phyloP scores from a whole-genome alignment of 108 stramenopile genomes.

The Ochromonas danica region DNA sequence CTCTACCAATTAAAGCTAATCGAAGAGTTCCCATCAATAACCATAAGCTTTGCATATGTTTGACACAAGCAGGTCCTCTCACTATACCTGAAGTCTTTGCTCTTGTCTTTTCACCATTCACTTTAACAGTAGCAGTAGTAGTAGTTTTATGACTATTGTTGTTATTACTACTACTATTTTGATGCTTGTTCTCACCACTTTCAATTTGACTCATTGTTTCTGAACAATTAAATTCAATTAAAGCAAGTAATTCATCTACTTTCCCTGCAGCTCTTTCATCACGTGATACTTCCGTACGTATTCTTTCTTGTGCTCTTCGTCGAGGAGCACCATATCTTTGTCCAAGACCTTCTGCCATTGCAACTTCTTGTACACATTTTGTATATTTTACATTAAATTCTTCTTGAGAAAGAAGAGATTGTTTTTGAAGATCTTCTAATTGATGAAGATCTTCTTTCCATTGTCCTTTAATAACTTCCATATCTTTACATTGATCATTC shows the following conservation, averaged over 20 bases:
- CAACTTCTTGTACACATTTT: slow-evolving; percentile 50
- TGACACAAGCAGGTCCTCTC: too few species aligned
- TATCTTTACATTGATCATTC: slow-evolving; percentile 40
- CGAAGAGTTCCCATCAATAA: background rate
- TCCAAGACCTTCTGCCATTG: slow-evolving; percentile 58
- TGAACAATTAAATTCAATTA: slow-evolving; percentile 34
- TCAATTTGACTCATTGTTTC: background rate
- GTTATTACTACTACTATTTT: background rate
- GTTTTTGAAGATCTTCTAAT: background rate
- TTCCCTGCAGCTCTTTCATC: slow-evolving; percentile 48
- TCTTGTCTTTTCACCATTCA: background rate
- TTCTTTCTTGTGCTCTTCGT: slow-evolving; percentile 57
- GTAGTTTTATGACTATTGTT: background rate
- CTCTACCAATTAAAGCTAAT: background rate
- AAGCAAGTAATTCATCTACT: slow-evolving; percentile 47
- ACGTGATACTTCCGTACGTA: slow-evolving; percentile 52
- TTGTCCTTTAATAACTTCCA: slow-evolving; percentile 1
- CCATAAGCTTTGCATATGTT: background rate
- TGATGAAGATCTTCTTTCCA: background rate
- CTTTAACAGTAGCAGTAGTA: background rate
- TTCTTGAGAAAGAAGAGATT: slow-evolving; percentile 2
- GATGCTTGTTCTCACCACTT: background rate
- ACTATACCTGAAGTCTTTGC: background rate
- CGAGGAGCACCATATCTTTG: slow-evolving; percentile 63
- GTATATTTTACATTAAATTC: slow-evolving; percentile 50